Evolutionary conservation across 2,329 filamentous ascomycete genomes (phyloP), one percentile per base, ranked within the genome.

Genomic region (Cytospora chrysosperma): DNA sequence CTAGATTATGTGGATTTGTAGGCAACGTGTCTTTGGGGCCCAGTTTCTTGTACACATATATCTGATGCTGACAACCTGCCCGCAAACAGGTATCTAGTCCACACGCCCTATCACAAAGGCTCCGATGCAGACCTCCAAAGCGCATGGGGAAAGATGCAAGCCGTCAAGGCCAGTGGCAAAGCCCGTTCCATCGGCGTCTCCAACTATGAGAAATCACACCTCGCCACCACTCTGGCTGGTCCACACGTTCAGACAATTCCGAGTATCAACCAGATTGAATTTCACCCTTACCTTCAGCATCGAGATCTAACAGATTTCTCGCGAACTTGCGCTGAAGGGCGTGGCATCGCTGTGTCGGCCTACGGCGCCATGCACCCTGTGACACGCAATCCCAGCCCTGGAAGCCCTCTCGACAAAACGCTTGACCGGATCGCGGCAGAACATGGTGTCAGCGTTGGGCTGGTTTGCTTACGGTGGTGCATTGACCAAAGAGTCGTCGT

Each of bases 241-340:
- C n/a, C 19, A 4, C 17, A 81, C 71, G 83, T 84, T 7, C 86
- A 85, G 49, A 82, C 80, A 68, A 73, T 88, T 58, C 90, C 90
- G 0, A 85, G 84, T 3, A 83, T 88, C 62, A 92, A 92, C 76
- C 89, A 93, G 78, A 88, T 92, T 69, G 89, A 92, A 76, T 85
- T 85, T 70, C 88, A 92, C 74, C 88, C 89, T 0, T 89, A 90
- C 71, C 76, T 88, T 51, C 86, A 88, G 72, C 85, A 87, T 71
- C 79, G 78, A 77, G 56, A 76, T 49, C 70, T 80, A 9, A n/a
- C 17, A n/a, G 17, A n/a, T 1, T 40, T 40, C 37, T 40, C 37
- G 6, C 4, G 8, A n/a, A 5, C 3, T 3, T 47, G 52, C 34
- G 53, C 58, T 28, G 58, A 54, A 15, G 34, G n/a, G 4, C 72